Evolutionary conservation across 2,329 filamentous ascomycete species (phyloP).

Genomic region (Colletotrichum sp.): DNA sequence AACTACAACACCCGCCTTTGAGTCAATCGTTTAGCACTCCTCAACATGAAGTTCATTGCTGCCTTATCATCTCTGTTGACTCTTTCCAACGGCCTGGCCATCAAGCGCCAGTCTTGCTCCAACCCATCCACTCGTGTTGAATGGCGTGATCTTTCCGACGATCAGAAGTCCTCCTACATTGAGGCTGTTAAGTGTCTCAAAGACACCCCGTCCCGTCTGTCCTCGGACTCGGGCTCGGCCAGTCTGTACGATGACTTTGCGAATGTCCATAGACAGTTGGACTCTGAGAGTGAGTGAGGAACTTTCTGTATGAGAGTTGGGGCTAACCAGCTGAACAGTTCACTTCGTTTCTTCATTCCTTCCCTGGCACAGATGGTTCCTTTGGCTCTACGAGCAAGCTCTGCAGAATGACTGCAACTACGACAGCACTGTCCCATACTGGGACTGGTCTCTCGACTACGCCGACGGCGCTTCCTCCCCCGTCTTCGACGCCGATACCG

Average conservation of each 20-base stretch:
- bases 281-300: not conserved
- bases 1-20: not conserved
- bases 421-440: slow-evolving; percentile 26
- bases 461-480: slow-evolving; percentile 25
- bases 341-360: slow-evolving; percentile 28
- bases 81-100: not conserved
- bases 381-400: slow-evolving; percentile 32
- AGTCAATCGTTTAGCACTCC: not conserved
- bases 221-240: not conserved
- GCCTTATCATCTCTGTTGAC: not conserved
- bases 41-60: not conserved
- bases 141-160: not conserved
- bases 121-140: not conserved
- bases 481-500: slow-evolving; percentile 25
- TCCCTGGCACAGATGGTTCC: slow-evolving; percentile 38
- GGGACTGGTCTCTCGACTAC: slow-evolving; percentile 39
- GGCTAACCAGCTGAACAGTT: fast-evolving
- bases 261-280: not conserved
- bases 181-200: not conserved
- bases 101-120: not conserved
- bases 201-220: not conserved
- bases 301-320: not conserved
- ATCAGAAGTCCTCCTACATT: not conserved
- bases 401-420: slow-evolving; percentile 24
- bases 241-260: not conserved